Evolutionary conservation across 371 early-diverging fungal species (phyloP), one percentile per base, ranked within the genome.

Genomic region (Mucor plumbeus): DNA sequence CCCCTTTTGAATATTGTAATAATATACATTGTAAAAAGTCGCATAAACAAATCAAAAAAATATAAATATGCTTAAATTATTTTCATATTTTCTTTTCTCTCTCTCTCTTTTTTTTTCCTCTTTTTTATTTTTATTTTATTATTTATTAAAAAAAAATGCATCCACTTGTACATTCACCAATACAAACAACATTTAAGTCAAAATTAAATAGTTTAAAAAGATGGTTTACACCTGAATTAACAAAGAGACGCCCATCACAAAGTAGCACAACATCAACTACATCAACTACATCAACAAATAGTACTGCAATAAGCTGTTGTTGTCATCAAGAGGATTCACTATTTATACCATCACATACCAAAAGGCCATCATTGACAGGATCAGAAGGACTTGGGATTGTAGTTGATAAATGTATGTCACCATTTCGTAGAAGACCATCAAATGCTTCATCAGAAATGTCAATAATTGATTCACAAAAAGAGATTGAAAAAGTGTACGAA

Each of bases 151-250:
- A 53, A 33, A 17, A 33, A 43, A 67, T 71, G 58, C 60, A 67
- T 48, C 63, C 65, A 44, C 40, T 69, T 50, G 65, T 66, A 57
- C 63, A 62, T 50, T 66, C 67, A 40, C 63, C 71, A 41, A 66
- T 58, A 50, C 41, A 56, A 19, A 61, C 56, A n/a, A 61, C 53
- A 21, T 54, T 66, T n/a, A 72, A 63, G 47, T 58, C 65, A 36
- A 72, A 72, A 36, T 72, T 69, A 69, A 39, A 41, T n/a, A 43
- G 31, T 6, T 59, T 72, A 14, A 68, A 62, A n/a, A 65, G 57
- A 26, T 72, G 73, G 73, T 61, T 72, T 47, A 65, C 65, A 63
- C 73, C 69, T 21, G 73, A 68, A 15, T n/a, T 65, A 10, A 40
- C 48, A 14, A 69, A 68, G 41, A 19, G 73, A 64, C 73, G 73